Conservation (phyloP, 768 basidiomycete species). For the Xanthoconium purpureum region DNA sequence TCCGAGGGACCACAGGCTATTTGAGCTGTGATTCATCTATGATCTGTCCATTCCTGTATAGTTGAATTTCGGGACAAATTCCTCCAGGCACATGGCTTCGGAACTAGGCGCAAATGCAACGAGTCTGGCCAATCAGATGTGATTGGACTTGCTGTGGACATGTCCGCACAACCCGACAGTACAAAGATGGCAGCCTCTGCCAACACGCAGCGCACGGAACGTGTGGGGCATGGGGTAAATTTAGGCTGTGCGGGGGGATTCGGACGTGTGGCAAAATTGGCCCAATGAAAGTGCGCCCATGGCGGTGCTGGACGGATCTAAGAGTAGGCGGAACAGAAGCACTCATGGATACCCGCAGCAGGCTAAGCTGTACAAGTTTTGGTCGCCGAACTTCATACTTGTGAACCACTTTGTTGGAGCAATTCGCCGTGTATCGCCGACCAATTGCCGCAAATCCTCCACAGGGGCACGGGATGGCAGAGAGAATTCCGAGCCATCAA, state of each 20-base stretch:
- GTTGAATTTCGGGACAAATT: not conserved
- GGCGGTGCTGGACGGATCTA: constrained; percentile 24
- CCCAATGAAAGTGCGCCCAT: constrained; percentile 6
- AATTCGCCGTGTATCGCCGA: constrained; percentile 5
- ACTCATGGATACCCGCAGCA: constrained; percentile 11
- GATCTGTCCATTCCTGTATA: not conserved
- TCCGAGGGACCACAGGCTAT: constrained; percentile 1
- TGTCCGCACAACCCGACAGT: constrained; percentile 10
- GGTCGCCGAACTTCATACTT: not conserved
- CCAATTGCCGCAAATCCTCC: not conserved
- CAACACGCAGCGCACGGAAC: constrained; percentile 18
- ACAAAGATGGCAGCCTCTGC: constrained; percentile 26
- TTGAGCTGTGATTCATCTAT: not conserved
- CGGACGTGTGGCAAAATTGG: constrained; percentile 5
- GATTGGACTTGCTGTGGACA: constrained; percentile 10
- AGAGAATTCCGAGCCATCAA: not conserved
- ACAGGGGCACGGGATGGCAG: not conserved
- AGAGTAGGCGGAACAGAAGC: constrained; percentile 11
- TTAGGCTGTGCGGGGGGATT: constrained; percentile 14
- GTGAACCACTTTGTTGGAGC: not conserved
- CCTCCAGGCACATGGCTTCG: constrained; percentile 16
- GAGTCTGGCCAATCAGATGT: constrained; percentile 4
- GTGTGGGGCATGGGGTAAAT: constrained; percentile 28
- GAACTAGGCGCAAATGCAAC: constrained; percentile 4
- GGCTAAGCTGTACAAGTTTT: not conserved